A percentile compares a stretch with the other conserved stretches of the same genome.
phyloP scores from a whole-genome alignment of 345 rosid species.

The Raphanus sativus region DNA sequence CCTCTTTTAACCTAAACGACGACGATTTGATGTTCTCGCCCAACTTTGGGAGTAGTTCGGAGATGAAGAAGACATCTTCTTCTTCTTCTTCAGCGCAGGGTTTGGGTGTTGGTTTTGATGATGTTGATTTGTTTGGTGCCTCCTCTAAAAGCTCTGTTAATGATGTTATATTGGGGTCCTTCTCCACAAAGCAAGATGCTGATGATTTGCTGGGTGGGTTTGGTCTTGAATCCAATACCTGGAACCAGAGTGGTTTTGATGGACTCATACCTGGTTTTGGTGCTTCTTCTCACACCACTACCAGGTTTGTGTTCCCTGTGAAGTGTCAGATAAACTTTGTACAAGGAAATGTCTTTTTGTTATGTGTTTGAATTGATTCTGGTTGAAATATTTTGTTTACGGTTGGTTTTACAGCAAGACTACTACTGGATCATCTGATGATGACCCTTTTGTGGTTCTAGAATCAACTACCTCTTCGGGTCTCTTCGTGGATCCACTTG shows the following conservation, averaged over 20 bases:
- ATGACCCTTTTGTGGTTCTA: conserved; percentile 67
- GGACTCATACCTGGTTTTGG: conserved; percentile 85
- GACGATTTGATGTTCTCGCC: conserved; percentile 52
- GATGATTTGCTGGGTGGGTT: conserved; percentile 58
- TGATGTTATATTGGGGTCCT: conserved; percentile 51
- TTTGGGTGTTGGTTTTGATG: conserved; percentile 35
- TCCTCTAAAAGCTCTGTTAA: conserved; percentile 44
- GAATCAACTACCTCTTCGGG: conserved; percentile 55
- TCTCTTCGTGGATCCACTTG: conserved; percentile 53
- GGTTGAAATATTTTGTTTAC: background rate
- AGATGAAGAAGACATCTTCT: background rate
- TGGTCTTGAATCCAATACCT: conserved; percentile 36
- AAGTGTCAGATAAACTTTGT: too few relatives aligned
- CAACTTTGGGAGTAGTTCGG: conserved; percentile 7
- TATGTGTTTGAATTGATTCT: background rate
- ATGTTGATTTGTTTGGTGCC: conserved; percentile 60
- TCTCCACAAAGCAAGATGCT: conserved; percentile 40
- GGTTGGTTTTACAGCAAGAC: conserved; percentile 28
- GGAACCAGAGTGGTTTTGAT: conserved; percentile 40
- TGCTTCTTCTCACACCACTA: conserved; percentile 40
- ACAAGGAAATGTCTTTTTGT: too few relatives aligned
- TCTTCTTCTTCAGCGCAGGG: conserved; percentile 28
- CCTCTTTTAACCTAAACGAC: conserved; percentile 34
- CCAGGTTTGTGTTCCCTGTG: conserved; percentile 42
- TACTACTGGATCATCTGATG: conserved; percentile 37